A percentile compares a stretch with the other conserved stretches of the same genome.
These are phyloP conservation scores for Potentilla sterilis DNA, from an alignment of 306 rosid species.

Conservation along the genomic window DNA sequence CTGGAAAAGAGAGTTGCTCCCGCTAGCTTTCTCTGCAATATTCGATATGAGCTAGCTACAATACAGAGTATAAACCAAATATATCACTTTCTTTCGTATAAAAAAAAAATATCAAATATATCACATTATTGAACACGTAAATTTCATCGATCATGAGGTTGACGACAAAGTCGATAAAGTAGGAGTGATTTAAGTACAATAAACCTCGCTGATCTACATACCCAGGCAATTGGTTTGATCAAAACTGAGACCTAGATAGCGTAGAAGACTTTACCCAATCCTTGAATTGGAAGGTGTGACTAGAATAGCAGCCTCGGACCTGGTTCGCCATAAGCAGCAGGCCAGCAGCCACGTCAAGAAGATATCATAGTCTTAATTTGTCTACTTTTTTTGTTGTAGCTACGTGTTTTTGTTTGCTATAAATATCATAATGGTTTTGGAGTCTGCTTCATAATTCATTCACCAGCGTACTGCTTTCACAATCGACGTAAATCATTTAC, in stretches of 20 bases:
- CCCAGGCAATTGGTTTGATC: too few species aligned
- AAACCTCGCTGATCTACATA: background rate
- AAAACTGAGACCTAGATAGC: background rate
- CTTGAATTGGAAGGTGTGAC: background rate
- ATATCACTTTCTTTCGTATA: too few species aligned
- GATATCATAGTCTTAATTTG: background rate
- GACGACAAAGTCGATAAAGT: background rate
- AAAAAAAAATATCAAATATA: too few species aligned
- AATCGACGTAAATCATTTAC: background rate
- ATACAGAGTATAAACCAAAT: too few species aligned
- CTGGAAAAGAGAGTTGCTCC: too few species aligned
- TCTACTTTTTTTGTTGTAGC: background rate
- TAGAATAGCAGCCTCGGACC: background rate
- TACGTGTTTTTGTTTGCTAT: background rate
- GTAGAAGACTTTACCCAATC: background rate
- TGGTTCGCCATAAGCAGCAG: background rate
- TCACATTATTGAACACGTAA: background rate
- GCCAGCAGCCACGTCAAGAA: background rate
- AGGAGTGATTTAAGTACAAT: too few species aligned
- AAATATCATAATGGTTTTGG: background rate
- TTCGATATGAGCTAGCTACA: too few species aligned
- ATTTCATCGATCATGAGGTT: background rate
- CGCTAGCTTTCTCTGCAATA: too few species aligned
- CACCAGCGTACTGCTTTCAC: background rate
- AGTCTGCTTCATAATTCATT: background rate